A percentile compares a stretch with the other conserved stretches of the same genome.
phyloP scores from a whole-genome alignment of 2,329 filamentous ascomycete species.

The Cercospora sp. region DNA sequence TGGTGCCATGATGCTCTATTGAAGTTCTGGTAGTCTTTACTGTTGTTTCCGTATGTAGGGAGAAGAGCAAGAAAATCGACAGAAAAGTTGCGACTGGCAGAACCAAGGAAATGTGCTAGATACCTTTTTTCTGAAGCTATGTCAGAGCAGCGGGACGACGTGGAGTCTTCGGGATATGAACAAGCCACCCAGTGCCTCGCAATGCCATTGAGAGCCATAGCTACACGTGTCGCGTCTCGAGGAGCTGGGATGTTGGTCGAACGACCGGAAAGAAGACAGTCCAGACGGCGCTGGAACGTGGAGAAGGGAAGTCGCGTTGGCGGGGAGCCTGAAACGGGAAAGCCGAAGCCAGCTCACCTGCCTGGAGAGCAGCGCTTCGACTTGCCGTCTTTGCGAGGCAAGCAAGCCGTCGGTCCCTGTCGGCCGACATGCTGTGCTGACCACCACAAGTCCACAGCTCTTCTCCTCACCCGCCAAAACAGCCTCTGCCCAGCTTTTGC shows the following conservation, averaged over 20 bases:
- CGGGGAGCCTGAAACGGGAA: constrained; percentile 8
- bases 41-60: background rate
- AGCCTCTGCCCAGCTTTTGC: constrained; percentile 3
- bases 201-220: constrained; percentile 1
- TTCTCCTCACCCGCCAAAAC: constrained; percentile 7
- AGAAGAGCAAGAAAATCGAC: background rate
- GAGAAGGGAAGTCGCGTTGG: constrained; percentile 6
- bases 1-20: constrained; percentile 25
- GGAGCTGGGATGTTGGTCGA: background rate
- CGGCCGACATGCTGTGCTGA: constrained; percentile 12
- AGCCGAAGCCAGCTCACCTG: constrained; percentile 6
- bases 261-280: background rate
- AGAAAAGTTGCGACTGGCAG: background rate
- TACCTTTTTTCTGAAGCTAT: background rate
- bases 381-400: constrained; percentile 13
- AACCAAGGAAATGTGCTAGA: background rate
- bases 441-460: constrained; percentile 5
- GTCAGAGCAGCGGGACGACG: constrained; percentile 2
- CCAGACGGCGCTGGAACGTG: constrained; percentile 5
- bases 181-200: background rate
- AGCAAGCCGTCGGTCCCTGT: constrained; percentile 12
- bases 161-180: background rate
- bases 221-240: constrained; percentile 11
- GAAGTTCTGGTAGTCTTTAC: background rate
- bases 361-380: constrained; percentile 16